Evolutionary conservation across 148 eudicot species (phyloP).

Genomic region (Suaeda aralocaspica): DNA sequence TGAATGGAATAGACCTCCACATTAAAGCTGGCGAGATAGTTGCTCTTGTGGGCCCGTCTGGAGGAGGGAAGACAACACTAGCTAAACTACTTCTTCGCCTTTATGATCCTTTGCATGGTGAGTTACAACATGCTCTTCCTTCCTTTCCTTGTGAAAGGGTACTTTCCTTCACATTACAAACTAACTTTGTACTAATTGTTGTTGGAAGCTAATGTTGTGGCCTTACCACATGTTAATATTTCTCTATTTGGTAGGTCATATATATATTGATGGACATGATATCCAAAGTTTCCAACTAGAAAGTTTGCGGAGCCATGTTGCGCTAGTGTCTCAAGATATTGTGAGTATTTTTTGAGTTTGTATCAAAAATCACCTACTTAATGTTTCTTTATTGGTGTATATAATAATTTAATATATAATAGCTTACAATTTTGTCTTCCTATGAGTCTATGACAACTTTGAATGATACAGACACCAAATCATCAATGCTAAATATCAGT

Average conservation of each 20-base stretch:
- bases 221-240: not conserved
- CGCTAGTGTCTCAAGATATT: conserved; percentile 86
- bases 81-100: conserved; percentile 93
- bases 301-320: conserved; percentile 83
- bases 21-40: conserved; percentile 86
- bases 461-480: not conserved
- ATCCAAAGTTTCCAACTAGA: conserved; percentile 50
- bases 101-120: conserved; percentile 83
- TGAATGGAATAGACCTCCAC: conserved; percentile 65
- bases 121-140: conserved; percentile 9
- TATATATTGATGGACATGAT: conserved; percentile 62
- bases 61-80: conserved; percentile 95
- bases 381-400: not conserved
- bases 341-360: conserved; percentile 58
- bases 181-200: conserved; percentile 9
- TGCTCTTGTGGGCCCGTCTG: conserved; percentile 96
- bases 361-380: conserved; percentile 2
- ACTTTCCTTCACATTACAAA: not conserved
- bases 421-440: not conserved
- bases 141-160: not conserved
- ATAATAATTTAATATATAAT: not conserved
- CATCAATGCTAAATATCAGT: not conserved
- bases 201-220: conserved; percentile 13
- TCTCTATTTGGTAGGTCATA: conserved; percentile 49
- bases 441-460: not conserved